Evolutionary conservation across 345 rosid species (phyloP), one percentile per base, ranked within the genome.

Genomic region (Populus pruinosa): DNA sequence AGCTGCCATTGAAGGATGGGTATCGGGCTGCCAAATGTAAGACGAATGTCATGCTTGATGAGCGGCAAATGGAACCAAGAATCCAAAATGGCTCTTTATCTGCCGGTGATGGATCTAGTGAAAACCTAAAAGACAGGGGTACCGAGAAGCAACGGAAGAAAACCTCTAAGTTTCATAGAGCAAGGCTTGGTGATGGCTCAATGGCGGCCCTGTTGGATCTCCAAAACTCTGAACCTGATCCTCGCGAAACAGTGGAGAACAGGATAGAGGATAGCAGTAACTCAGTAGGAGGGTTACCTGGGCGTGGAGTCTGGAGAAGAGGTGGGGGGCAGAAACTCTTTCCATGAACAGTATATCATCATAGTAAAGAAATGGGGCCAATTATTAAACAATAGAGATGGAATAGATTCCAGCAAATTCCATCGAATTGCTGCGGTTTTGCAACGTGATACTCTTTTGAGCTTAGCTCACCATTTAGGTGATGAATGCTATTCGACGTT

Each of bases 171-270:
- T 91, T 93, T 78, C 93, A 83, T 31, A 87, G 94, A 67, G 84
- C 77, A 72, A 90, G 93, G 72, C 83, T 94, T 41, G 97, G 96
- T 65, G 98, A 91, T 80, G 92, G 91, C 65, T 91, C 94, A 59
- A 83, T 87, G 85, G 91, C 89, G 56, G 88, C 94, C n/a, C 76
- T 88, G 20, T 29, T 89, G 72, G 90, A 93, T 85, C 66, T 75
- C 0, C 86, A 83, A 23, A 84, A 78, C 70, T 79, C 92, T 25
- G 81, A 81, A 49, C 77, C 83, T 8, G 89, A 82, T 43, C 77
- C 85, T 38, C 71, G 50, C 17, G 14, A 6, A 20, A 76, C 83
- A 4, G 55, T 47, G 67, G 79, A 71, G 50, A 77, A 79, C 8
- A 74, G 62, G 74, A 70, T 76, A 41, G 82, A 84, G 53, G 83